Evolutionary conservation across 371 early-diverging fungal genomes (phyloP).

Genomic region (Funneliformis caledonium): DNA sequence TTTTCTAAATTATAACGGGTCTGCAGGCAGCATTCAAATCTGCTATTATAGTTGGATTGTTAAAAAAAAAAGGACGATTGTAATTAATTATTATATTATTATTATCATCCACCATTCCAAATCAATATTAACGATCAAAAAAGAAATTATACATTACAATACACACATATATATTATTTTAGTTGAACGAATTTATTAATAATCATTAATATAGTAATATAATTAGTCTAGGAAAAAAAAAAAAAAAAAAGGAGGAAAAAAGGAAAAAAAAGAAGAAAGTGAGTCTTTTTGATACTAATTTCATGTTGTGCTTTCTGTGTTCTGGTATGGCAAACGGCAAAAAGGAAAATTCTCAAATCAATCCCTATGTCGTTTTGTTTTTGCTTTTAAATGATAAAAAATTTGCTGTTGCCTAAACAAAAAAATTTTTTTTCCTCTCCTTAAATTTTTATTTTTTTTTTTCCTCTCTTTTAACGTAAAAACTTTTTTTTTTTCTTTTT

Average conservation of each 20-base stretch:
- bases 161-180: not conserved
- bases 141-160: no score
- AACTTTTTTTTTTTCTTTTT: not conserved
- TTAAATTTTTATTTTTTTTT: no score
- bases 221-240: constrained; percentile 1
- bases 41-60: not conserved
- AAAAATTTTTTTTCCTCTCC: not conserved
- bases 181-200: not conserved
- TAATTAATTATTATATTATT: not conserved
- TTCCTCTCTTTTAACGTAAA: not conserved
- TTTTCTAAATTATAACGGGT: not conserved
- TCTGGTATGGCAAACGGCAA: constrained; percentile 1
- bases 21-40: constrained; percentile 11
- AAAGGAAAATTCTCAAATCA: not conserved
- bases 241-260: not conserved
- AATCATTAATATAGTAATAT: constrained; percentile 17
- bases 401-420: not conserved
- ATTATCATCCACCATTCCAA: not conserved
- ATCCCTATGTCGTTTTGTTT: no score
- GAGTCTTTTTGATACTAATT: not conserved
- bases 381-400: no score
- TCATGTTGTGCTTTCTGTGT: not conserved
- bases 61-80: no score
- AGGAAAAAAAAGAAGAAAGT: not conserved
- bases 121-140: not conserved